Evolutionary conservation across 371 early-diverging fungal genomes (phyloP).

Genomic region (Catenaria anguillulae): DNA sequence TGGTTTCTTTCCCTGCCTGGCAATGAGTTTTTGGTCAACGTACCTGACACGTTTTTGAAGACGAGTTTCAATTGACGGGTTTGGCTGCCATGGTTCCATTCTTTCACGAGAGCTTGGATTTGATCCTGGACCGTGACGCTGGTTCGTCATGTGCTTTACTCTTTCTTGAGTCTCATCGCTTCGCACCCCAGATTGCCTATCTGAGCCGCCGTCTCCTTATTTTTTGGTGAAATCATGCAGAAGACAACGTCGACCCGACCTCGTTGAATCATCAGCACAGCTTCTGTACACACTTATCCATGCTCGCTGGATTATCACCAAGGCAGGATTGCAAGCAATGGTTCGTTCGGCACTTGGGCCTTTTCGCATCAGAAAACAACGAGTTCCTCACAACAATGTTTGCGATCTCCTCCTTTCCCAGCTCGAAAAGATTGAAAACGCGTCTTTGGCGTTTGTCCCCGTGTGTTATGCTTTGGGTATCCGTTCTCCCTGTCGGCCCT

Average conservation of each 20-base stretch:
- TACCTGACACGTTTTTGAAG: slow-evolving; percentile 74
- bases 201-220: too few relatives aligned
- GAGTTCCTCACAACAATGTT: too few relatives aligned
- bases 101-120: slow-evolving; percentile 63
- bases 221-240: too few relatives aligned
- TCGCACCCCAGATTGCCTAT: too few relatives aligned
- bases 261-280: slow-evolving; percentile 35
- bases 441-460: slow-evolving; percentile 72
- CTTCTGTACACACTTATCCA: slow-evolving; percentile 70
- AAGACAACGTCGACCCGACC: slow-evolving; percentile 21
- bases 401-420: slow-evolving; percentile 9
- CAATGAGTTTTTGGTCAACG: slow-evolving; percentile 68
- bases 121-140: slow-evolving; percentile 78
- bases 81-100: slow-evolving; percentile 60
- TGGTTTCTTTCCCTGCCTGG: slow-evolving; percentile 77
- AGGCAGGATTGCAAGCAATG: slow-evolving; percentile 62
- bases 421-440: slow-evolving; percentile 54
- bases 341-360: slow-evolving; percentile 18
- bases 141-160: too few relatives aligned
- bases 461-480: slow-evolving; percentile 57
- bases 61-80: slow-evolving; percentile 87
- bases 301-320: slow-evolving; percentile 62
- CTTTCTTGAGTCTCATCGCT: too few relatives aligned
- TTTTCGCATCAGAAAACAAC: neutral
- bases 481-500: slow-evolving; percentile 71